Evolutionary conservation across 108 stramenopile species (phyloP).

Genomic region (Nannochloropsis salina): DNA sequence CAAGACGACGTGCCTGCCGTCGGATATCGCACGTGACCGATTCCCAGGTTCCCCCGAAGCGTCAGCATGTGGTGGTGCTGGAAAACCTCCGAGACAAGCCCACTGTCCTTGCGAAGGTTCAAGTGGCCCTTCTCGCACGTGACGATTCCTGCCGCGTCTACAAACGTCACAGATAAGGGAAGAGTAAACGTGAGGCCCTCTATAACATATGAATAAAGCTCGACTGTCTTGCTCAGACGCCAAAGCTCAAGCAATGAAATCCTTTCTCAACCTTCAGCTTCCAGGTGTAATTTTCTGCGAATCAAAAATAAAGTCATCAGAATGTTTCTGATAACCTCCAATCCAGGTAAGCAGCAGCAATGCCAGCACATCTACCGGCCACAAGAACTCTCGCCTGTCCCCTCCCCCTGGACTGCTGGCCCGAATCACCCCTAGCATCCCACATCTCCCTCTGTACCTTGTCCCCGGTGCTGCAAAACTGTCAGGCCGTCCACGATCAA

Average conservation of each 20-base stretch:
- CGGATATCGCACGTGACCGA: constrained; percentile 95
- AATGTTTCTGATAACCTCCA: too few relatives aligned
- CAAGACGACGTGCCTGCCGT: constrained; percentile 69
- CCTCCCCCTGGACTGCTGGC: too few relatives aligned
- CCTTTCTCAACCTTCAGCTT: neutral
- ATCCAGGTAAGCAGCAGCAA: too few relatives aligned
- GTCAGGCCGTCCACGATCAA: constrained; percentile 92
- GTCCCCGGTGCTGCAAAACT: constrained; percentile 97
- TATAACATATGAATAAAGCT: neutral
- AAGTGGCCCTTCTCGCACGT: constrained; percentile 54
- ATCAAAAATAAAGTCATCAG: too few relatives aligned
- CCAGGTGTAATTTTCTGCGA: too few relatives aligned
- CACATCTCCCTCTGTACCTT: constrained; percentile 44
- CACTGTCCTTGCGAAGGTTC: constrained; percentile 84
- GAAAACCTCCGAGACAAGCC: constrained; percentile 93
- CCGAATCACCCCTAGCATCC: too few relatives aligned
- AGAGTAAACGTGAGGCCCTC: neutral
- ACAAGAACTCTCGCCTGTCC: too few relatives aligned
- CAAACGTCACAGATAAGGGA: neutral
- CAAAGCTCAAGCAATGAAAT: neutral
- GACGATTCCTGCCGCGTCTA: constrained; percentile 79
- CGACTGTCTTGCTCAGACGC: neutral
- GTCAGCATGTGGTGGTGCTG: constrained; percentile 85
- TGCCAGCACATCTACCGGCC: too few relatives aligned
- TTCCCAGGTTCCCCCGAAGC: constrained; percentile 75